Base-by-base conservation (phyloP, 495 filamentous ascomycete species). In the Xylaria acuta region DNA sequence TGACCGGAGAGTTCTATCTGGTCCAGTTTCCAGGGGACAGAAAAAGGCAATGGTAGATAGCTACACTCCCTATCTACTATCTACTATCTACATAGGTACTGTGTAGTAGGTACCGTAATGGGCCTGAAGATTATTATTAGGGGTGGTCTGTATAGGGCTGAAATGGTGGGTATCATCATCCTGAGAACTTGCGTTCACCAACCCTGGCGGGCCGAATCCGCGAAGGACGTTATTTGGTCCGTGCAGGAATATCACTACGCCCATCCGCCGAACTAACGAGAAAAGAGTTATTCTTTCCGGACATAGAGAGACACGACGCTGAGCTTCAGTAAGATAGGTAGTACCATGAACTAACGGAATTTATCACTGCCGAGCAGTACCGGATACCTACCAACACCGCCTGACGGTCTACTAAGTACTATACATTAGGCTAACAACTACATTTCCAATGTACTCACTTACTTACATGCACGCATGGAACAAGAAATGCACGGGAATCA, bases 81-180 rank as follows among this genome's bases (percentile, higher is more conserved):
- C 3, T 3, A 38, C 36, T 7, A 7, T 38, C 3, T 38, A 38
- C n/a, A n/a, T n/a, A n/a, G n/a, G n/a, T n/a, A n/a, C n/a, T n/a
- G n/a, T 20, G 3, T 6, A 0, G 63, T 32, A 36, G 41, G 43
- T 20, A n/a, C 1, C 4, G 20, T 41, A 25, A 14, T 49, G 20
- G 41, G 6, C 16, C 25, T 47, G 12, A 64, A 32, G 62, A 47
- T 64, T 72, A 70, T 69, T 70, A 67, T 41, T 62, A 49, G 64
- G 64, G 49, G 1, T 3, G 47, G 27, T 53, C 71, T 72, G 64
- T 73, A 38, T 79, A 79, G 77, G 77, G 77, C 77, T 79, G 77
- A 79, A 72, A 73, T 70, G 72, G 77, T 79, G 77, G 74, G 74
- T 76, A 75, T 72, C 67, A 72, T 67, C 64, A 75, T 67, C 69